Conservation (phyloP, 78 protist species). For the Chrysochromulina parva region DNA sequence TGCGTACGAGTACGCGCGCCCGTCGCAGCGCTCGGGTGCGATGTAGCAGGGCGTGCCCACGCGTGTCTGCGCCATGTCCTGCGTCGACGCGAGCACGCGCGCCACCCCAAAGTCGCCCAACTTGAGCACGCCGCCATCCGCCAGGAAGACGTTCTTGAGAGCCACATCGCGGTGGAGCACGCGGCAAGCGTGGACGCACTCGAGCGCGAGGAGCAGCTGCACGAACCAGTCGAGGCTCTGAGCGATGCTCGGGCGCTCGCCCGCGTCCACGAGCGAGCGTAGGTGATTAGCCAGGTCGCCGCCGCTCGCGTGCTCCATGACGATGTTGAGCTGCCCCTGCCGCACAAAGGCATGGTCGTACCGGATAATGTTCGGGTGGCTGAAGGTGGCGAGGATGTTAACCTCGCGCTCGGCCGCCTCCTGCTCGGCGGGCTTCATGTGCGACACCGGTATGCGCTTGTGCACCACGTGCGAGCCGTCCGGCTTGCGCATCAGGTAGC, state of each 20-base stretch:
- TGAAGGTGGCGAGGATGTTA: constrained; percentile 23
- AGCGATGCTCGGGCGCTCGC: too few species aligned
- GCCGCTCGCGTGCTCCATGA: constrained; percentile 13
- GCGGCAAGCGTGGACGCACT: constrained; percentile 28
- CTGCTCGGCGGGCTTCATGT: not conserved
- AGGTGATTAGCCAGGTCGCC: constrained; percentile 22
- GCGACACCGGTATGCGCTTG: not conserved
- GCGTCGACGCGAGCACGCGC: not conserved
- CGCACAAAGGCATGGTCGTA: constrained; percentile 46
- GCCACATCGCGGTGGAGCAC: constrained; percentile 64
- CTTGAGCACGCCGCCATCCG: not conserved
- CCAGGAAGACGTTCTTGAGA: constrained; percentile 49
- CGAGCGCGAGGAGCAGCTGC: constrained; percentile 40
- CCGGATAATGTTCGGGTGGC: constrained; percentile 4
- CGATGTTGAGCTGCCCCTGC: not conserved
- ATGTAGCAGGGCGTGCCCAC: not conserved
- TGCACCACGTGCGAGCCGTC: not conserved
- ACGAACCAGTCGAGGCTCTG: not conserved
- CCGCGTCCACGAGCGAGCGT: not conserved
- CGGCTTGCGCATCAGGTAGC: not conserved
- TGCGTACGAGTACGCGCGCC: not conserved
- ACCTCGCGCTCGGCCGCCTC: constrained; percentile 50
- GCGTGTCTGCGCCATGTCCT: not conserved
- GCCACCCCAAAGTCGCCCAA: constrained; percentile 47
- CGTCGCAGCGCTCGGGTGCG: not conserved